These are phyloP conservation scores for Pseudovirgaria hyperparasitica DNA, from an alignment of 2,329 filamentous ascomycete genomes.

Conservation along the genomic window DNA sequence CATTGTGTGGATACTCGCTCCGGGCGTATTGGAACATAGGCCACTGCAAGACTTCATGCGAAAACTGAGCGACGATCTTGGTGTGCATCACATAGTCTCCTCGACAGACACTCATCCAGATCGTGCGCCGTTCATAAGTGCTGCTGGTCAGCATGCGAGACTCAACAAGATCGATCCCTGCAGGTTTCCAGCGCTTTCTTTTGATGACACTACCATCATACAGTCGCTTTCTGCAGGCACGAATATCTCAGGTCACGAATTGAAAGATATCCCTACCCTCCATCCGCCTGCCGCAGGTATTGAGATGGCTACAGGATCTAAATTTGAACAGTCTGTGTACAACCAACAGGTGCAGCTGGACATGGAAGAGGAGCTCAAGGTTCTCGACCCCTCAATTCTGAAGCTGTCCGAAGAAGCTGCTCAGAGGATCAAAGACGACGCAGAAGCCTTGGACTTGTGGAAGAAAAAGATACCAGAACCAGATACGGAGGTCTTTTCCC, in stretches of 20 bases:
- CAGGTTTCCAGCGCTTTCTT: slow-evolving; percentile 58
- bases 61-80: slow-evolving; percentile 39
- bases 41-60: slow-evolving; percentile 58
- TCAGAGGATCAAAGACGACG: slow-evolving; percentile 20
- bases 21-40: slow-evolving; percentile 49
- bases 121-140: slow-evolving; percentile 55
- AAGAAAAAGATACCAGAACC: slow-evolving; percentile 56
- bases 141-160: slow-evolving; percentile 53
- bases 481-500: slow-evolving; percentile 70
- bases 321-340: too few relatives aligned
- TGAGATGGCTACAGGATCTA: too few relatives aligned
- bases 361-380: slow-evolving; percentile 29
- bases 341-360: too few relatives aligned
- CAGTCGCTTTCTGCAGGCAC: too few relatives aligned
- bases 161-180: slow-evolving; percentile 60
- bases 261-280: slow-evolving; percentile 13
- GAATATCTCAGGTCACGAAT: too few relatives aligned
- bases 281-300: too few relatives aligned
- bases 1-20: slow-evolving; percentile 73
- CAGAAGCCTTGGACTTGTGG: slow-evolving; percentile 38
- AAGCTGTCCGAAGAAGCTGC: slow-evolving; percentile 36
- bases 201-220: slow-evolving; percentile 47
- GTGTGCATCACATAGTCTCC: slow-evolving; percentile 67
- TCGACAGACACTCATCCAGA: slow-evolving; percentile 65
- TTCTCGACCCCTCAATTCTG: slow-evolving; percentile 30